Evolutionary conservation across 164 flowering plant species (phyloP).

Genomic region (Tinospora cordifolia): DNA sequence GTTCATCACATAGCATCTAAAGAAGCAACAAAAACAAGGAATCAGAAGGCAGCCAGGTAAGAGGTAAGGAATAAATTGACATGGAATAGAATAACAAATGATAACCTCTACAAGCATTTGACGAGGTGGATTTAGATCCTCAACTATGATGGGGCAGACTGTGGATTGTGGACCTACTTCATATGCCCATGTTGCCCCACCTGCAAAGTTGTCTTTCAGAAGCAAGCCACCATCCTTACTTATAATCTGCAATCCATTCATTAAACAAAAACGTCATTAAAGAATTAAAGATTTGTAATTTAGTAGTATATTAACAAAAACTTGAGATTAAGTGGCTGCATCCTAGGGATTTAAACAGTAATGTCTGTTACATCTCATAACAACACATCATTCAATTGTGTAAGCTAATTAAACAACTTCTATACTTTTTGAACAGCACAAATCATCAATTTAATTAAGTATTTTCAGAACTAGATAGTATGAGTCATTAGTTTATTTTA

Average conservation of each 20-base stretch:
- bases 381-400: not conserved
- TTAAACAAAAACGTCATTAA: slow-evolving; percentile 3
- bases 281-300: not conserved
- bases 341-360: not conserved
- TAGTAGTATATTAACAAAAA: not conserved
- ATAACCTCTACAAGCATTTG: slow-evolving; percentile 95
- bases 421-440: no score
- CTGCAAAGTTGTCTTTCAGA: slow-evolving; percentile 64
- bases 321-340: not conserved
- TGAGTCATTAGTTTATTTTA: no score
- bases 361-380: not conserved
- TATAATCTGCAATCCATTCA: slow-evolving; percentile 37
- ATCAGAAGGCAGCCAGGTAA: not conserved
- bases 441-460: no score
- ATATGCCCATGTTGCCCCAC: slow-evolving; percentile 94
- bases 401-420: no score
- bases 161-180: slow-evolving; percentile 86
- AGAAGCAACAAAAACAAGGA: not conserved
- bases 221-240: slow-evolving; percentile 59
- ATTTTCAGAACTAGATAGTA: no score
- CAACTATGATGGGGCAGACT: slow-evolving; percentile 89
- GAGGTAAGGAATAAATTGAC: not conserved
- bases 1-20: slow-evolving; percentile 86
- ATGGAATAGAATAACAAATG: not conserved
- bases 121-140: slow-evolving; percentile 77